A percentile compares a stretch with the other conserved stretches of the same genome.
Conservation (phyloP, 108 stramenopile genomes). For the Skeletonema menzelii region DNA sequence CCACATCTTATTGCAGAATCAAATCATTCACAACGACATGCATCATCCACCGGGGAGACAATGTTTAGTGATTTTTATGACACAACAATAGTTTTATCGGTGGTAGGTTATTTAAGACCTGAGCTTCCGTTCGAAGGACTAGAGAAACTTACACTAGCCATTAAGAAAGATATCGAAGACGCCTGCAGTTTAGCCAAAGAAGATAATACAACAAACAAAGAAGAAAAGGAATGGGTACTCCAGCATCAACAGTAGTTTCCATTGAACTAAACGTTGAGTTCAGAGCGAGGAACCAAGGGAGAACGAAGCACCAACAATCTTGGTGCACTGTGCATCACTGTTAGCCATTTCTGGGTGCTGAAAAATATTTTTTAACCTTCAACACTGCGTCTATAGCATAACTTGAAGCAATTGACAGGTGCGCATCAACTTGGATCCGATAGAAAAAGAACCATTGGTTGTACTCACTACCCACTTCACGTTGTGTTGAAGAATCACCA, state of each 20-base stretch:
- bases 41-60: constrained; percentile 70
- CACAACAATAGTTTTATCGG: constrained; percentile 63
- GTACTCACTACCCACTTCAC: too few relatives aligned
- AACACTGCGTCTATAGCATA: background rate
- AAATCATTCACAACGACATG: constrained; percentile 50
- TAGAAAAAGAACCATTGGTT: background rate
- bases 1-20: constrained; percentile 79
- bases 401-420: background rate
- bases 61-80: constrained; percentile 86
- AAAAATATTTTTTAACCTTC: background rate
- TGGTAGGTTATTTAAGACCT: constrained; percentile 83
- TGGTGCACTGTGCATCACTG: background rate
- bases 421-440: background rate
- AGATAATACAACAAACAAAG: constrained; percentile 12
- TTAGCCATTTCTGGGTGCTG: background rate
- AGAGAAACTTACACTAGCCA: constrained; percentile 80
- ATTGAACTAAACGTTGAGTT: too few relatives aligned
- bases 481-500: too few relatives aligned
- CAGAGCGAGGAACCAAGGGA: too few relatives aligned
- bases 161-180: constrained; percentile 79
- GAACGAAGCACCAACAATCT: background rate
- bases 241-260: background rate
- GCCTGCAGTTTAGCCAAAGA: constrained; percentile 18
- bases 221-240: constrained; percentile 28
- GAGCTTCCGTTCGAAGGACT: constrained; percentile 89